Evolutionary conservation across 805 yeast genomes (phyloP).

Genomic region (Kuraishia hungarica): DNA sequence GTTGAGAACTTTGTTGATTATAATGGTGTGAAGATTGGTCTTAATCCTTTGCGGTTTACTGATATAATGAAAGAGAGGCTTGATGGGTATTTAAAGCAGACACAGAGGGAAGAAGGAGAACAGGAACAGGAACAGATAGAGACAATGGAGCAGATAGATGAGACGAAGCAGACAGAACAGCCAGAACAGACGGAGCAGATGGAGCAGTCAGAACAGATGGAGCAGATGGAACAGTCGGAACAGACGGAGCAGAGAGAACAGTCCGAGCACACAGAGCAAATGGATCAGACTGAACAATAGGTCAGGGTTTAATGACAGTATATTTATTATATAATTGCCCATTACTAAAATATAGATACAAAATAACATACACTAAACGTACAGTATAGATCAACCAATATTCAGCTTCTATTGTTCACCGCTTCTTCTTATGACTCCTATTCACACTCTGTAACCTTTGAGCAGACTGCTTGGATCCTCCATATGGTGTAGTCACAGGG

Average conservation of each 20-base stretch:
- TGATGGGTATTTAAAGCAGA: neutral
- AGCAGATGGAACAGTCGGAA: too few species aligned
- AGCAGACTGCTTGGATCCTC: neutral
- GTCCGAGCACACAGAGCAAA: too few species aligned
- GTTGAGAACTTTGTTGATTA: slow-evolving; percentile 4
- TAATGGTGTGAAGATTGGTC: slow-evolving; percentile 4
- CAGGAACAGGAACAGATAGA: too few species aligned
- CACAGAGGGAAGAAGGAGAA: too few species aligned
- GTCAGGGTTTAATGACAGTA: neutral
- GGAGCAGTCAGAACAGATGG: too few species aligned
- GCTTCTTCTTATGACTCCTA: neutral
- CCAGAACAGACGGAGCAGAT: too few species aligned
- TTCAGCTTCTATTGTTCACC: neutral
- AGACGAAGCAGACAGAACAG: too few species aligned
- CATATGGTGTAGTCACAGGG: slow-evolving; percentile 12
- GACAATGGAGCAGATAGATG: neutral
- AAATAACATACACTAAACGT: neutral
- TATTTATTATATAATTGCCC: too few species aligned
- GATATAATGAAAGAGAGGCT: neutral
- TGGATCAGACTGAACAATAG: too few species aligned
- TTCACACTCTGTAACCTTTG: neutral
- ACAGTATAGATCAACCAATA: too few species aligned
- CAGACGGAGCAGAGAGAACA: too few species aligned
- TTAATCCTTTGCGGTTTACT: neutral
- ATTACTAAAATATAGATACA: neutral